Base-by-base conservation (phyloP, 2,329 filamentous ascomycete species). In the Xylariales sp. region DNA sequence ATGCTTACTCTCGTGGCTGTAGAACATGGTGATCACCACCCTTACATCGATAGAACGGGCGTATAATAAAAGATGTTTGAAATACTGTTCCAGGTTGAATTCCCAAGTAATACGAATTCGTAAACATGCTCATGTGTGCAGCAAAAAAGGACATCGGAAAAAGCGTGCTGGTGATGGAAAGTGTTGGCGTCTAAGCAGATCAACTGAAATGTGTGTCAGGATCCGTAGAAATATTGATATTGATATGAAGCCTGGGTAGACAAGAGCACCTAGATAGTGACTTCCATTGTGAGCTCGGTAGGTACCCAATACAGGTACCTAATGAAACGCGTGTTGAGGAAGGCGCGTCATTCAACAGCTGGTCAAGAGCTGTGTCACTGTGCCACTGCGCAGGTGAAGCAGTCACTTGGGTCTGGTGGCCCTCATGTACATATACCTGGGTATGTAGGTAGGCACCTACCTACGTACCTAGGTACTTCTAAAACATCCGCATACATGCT, bases 1-100 rank as follows among this genome's bases (percentile, higher is more conserved):
- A 30, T 18, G 81, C 90, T 77, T 83, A 96, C 95, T 93, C 81
- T 97, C 94, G 82, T 97, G 93, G 75, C 93, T 97, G 83, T 97
- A 98, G 79, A 97, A 97, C 94, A 97, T 97, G 73, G 43, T 79
- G 75, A 64, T 53, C 23, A n/a, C 6, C 9, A 3, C 30, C 23
- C 41, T 30, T 1, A 5, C 10, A 45, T 18, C n/a, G 48, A 30
- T 10, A 30, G 32, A 49, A n/a, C 9, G n/a, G 12, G 36, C 18
- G 8, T 5, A 43, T 48, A 18, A 43, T 23, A 49, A 32, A 41
- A 48, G 23, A 41, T 49, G 23, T 18, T 10, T 36, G 18, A 39
- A 30, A 28, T 12, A 52, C 30, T 54, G n/a, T 41, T 30, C 36
- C 12, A 4, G 39, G 5, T 12, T 32, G 1, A 28, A 45, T 28